phyloP scores from a whole-genome alignment of 345 rosid genomes.

The Syzygium oleosum region DNA sequence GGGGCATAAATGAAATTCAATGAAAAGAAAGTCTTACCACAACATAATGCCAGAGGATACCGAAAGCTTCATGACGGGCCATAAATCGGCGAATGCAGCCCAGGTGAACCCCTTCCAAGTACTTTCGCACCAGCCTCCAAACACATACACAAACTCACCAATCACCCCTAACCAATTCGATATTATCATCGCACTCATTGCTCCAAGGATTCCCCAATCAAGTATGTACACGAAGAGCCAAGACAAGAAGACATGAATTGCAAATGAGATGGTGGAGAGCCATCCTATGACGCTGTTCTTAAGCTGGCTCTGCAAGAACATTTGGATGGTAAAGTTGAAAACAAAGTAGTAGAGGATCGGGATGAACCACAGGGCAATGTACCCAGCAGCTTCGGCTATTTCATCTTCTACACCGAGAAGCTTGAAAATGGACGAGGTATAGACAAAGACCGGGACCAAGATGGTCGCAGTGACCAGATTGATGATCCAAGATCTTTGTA shows the following conservation, averaged over 20 bases:
- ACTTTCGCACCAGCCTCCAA: constrained; percentile 25
- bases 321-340: background rate
- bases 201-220: constrained; percentile 15
- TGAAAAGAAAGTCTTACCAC: constrained; percentile 6
- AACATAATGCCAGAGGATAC: constrained; percentile 25
- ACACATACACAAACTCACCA: constrained; percentile 17
- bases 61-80: constrained; percentile 18
- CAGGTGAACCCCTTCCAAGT: constrained; percentile 22
- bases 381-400: constrained; percentile 2
- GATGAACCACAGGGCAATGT: constrained; percentile 12
- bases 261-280: constrained; percentile 1
- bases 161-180: constrained; percentile 13
- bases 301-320: constrained; percentile 12
- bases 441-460: constrained; percentile 3
- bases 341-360: constrained; percentile 1
- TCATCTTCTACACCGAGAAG: background rate
- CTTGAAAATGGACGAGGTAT: background rate
- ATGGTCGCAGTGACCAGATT: constrained; percentile 1
- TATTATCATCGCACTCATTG: constrained; percentile 21
- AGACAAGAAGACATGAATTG: constrained; percentile 3
- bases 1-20: background rate
- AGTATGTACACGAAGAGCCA: constrained; percentile 16
- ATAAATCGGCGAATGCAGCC: constrained; percentile 15
- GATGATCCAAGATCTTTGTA: constrained; percentile 13
- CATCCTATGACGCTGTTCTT: constrained; percentile 4